Evolutionary conservation across 2,329 filamentous ascomycete species (phyloP), one percentile per base, ranked within the genome.

Genomic region (Pseudogymnoascus sp.): DNA sequence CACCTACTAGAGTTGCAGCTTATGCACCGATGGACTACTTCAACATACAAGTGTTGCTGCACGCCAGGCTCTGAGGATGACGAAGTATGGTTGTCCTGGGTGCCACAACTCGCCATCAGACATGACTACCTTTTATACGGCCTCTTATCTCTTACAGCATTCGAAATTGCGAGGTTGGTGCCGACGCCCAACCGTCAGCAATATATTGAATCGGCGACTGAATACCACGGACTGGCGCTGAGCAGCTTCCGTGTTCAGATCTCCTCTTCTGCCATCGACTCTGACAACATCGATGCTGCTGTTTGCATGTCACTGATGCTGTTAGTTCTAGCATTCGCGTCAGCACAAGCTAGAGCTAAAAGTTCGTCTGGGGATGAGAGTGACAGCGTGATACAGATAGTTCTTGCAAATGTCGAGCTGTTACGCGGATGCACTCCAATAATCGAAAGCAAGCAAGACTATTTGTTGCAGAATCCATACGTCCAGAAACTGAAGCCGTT

Each of bases 1-100:
- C 62, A 59, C 5, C 47, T 67, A 6, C 61, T 69, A 22, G 67
- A 69, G 36, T 57, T 68, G 25, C 61, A 66, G 30, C 65, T 69
- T 28, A 63, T 69, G 63, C 66, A 69, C 54, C 65, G 64, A 8
- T 67, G 65, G 64, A 63, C 64, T 9, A 63, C 60, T 12, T 54
- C 58, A n/a, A 67, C 65, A 2, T 63, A 64, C 61, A 64, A 57
- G 47, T 62, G 60, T 47, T 57, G 64, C 38, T 65, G 38, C 59
- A 67, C 61, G 9, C 60, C 61, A 11, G 58, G 60, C 4, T 58
- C 64, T 14, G 50, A 54, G 14, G 65, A 66, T 43, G 62, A 61
- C n/a, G 30, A 41, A 18, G 41, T 67, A 2, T 63, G 65, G 65
- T 59, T 62, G 43, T 59, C 37, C 12, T 57, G 58, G 28, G 43